Conservation (phyloP, 2,329 filamentous ascomycete genomes). For the Hymenoscyphus fraxineus region DNA sequence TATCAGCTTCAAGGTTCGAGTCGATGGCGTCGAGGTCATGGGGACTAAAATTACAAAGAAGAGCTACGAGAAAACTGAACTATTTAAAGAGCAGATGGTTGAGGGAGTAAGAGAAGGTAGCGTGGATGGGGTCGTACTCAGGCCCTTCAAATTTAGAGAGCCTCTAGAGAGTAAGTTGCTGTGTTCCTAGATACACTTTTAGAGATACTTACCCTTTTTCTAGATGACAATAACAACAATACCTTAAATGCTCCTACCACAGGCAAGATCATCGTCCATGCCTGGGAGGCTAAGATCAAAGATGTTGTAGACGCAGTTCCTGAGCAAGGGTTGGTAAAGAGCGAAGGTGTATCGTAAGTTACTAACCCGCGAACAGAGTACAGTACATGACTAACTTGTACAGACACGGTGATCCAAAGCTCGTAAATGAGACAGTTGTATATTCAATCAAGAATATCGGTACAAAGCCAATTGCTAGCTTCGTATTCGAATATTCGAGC, state of each 20-base stretch:
- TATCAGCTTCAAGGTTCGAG: background rate
- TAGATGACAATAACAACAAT: background rate
- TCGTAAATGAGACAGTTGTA: background rate
- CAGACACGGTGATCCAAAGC: background rate
- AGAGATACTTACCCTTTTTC: background rate
- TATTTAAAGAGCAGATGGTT: background rate
- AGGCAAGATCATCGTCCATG: background rate
- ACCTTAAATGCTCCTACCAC: background rate
- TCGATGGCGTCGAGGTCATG: background rate
- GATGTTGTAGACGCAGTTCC: background rate
- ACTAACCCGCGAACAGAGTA: background rate
- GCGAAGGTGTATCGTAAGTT: background rate
- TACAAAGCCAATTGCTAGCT: background rate
- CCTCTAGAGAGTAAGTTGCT: background rate
- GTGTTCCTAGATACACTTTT: background rate
- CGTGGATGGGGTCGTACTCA: background rate
- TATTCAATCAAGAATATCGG: background rate
- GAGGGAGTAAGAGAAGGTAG: background rate
- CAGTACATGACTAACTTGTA: background rate
- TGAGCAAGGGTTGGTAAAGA: background rate
- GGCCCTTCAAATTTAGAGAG: background rate
- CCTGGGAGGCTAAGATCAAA: background rate
- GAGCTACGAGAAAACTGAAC: background rate
- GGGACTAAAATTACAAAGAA: background rate
- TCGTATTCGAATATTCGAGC: background rate